Base-by-base conservation (phyloP, 2,329 filamentous ascomycete genomes). In the Claviceps arundinis region DNA sequence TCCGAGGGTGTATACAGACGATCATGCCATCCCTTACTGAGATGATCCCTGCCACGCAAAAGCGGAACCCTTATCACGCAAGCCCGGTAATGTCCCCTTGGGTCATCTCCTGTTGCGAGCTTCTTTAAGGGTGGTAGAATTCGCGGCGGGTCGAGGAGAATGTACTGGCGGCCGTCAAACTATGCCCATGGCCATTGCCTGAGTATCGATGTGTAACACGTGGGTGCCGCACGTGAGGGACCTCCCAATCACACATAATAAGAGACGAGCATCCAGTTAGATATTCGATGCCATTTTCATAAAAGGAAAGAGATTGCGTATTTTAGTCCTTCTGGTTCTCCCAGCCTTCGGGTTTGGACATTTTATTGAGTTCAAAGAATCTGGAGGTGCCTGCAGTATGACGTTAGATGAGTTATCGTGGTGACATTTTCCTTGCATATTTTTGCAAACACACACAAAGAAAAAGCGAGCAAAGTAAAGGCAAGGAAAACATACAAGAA, bases 311-410 rank as follows among this genome's bases (percentile, higher is more conserved):
- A 34, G 4, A 34, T 34, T 34, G 9, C 30, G 9, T 34, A 34
- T 14, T 44, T 44, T 46, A 52, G 19, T 51, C 48, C 14, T 40
- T 46, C 26, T 55, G 30, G 4, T 50, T 19, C 45, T 95, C 84
- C 70, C 86, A 95, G 56, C 91, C 93, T 59, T 83, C 80, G 14
- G 93, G 93, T 73, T 93, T 95, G 56, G 83, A 70, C 67, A 91
- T 70, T 52, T 82, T 78, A 68, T 90, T 94, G 61, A 89, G 68
- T 46, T 96, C 87, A 65, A 86, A 97, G 74, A 78, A 98, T 61
- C 85, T 81, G 37, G 86, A 80, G 50, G 91, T 96, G 60, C 68
- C 68, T 70, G 48, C 4, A 11, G 17, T 13, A 19, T 3, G 5
- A 11, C 6, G 44, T 52, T 50, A 54, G 47, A n/a, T n/a, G 19